Conservation (phyloP, 805 yeast species). For the Metschnikowia gruessii region DNA sequence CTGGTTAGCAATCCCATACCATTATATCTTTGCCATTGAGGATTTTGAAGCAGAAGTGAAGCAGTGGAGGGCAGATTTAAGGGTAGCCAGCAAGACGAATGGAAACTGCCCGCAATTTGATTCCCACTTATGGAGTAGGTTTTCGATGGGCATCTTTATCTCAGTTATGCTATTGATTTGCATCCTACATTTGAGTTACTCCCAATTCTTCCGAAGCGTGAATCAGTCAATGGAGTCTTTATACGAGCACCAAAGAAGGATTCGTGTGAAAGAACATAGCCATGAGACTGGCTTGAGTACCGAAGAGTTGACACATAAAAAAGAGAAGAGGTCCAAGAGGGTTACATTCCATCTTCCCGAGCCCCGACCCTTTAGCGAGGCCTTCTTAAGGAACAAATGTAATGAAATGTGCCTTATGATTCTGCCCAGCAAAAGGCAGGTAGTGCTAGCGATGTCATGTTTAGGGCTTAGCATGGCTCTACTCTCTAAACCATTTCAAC, state of each 20-base stretch:
- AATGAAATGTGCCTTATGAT: not conserved
- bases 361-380: not conserved
- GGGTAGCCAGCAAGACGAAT: not conserved
- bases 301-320: not conserved
- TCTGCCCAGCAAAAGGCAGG: constrained; percentile 2
- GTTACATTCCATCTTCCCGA: constrained; percentile 9
- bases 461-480: not conserved
- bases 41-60: constrained; percentile 4
- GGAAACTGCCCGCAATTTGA: constrained; percentile 2
- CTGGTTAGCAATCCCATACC: constrained; percentile 5
- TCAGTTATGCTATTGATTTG: not conserved
- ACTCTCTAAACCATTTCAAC: constrained; percentile 17
- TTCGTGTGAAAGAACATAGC: not conserved
- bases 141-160: not conserved
- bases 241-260: constrained; percentile 3
- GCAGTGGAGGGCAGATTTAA: constrained; percentile 6
- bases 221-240: constrained; percentile 3
- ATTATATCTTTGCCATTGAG: not conserved
- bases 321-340: constrained; percentile 2
- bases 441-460: not conserved
- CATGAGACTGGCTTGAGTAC: not conserved
- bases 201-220: not conserved
- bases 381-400: not conserved
- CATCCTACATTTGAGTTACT: not conserved
- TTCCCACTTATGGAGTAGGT: not conserved